Percentiles rank a stretch among this genome's conserved stretches.
These are phyloP conservation scores for Penicillium roqueforti DNA, from an alignment of 495 filamentous ascomycete species.

Conservation along the genomic window DNA sequence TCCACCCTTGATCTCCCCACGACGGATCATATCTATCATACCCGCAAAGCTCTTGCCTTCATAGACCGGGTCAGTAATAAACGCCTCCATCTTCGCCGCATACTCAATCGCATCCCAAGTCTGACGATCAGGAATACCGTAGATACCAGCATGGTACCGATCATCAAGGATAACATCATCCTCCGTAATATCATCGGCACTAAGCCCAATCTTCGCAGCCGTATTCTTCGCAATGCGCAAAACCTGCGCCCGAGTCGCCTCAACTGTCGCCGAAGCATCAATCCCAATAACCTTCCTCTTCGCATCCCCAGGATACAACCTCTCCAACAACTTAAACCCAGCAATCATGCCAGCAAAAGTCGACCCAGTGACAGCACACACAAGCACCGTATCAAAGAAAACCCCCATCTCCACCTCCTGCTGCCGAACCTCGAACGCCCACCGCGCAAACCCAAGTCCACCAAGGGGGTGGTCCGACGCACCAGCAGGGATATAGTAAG, in stretches of 20 bases:
- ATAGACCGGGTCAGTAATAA: slow-evolving; percentile 66
- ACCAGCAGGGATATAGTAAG: slow-evolving; percentile 63
- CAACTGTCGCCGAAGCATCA: slow-evolving; percentile 55
- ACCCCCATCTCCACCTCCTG: slow-evolving; percentile 55
- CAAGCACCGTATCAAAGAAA: slow-evolving; percentile 57
- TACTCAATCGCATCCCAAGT: slow-evolving; percentile 60
- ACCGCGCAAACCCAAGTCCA: slow-evolving; percentile 60
- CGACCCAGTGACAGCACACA: slow-evolving; percentile 59
- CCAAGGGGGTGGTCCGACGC: slow-evolving; percentile 63
- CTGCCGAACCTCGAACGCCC: slow-evolving; percentile 56
- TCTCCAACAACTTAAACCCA: slow-evolving; percentile 56
- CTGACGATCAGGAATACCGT: slow-evolving; percentile 54
- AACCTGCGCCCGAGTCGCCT: slow-evolving; percentile 53
- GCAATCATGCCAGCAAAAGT: slow-evolving; percentile 62
- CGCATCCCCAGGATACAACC: slow-evolving; percentile 28
- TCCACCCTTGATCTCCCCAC: slow-evolving; percentile 50
- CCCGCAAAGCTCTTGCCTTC: slow-evolving; percentile 64
- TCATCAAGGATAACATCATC: slow-evolving; percentile 56
- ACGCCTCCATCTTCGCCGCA: slow-evolving; percentile 56
- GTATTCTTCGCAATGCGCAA: slow-evolving; percentile 57
- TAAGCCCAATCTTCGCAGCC: slow-evolving; percentile 52
- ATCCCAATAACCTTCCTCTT: slow-evolving; percentile 55
- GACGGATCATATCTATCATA: slow-evolving; percentile 58
- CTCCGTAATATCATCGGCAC: slow-evolving; percentile 49
- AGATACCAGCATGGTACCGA: slow-evolving; percentile 56